A percentile compares a stretch with the other conserved stretches of the same genome.
Conservation (phyloP, 2,329 filamentous ascomycete species). For the Tolypocladium inflatum region DNA sequence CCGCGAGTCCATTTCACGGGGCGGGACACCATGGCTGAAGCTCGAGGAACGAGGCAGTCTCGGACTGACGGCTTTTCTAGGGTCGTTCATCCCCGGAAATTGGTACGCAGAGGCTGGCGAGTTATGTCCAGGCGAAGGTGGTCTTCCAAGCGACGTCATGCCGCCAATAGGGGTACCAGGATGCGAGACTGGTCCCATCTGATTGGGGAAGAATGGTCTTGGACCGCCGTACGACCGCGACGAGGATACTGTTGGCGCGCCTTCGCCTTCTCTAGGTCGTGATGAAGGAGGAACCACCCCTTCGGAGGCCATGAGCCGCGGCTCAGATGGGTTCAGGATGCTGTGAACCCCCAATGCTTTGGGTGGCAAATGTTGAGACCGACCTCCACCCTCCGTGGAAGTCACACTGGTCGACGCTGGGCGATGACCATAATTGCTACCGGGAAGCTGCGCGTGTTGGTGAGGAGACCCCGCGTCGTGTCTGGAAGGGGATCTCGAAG, state of each 20-base stretch:
- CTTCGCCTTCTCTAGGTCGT: conserved; percentile 8
- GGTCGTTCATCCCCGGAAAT: conserved; percentile 18
- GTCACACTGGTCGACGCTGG: conserved; percentile 12
- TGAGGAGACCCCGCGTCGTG: conserved; percentile 18
- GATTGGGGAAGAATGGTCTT: conserved; percentile 15
- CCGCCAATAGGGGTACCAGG: conserved; percentile 20
- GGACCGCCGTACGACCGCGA: conserved; percentile 10
- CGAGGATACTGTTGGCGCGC: conserved; percentile 9
- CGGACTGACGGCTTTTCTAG: conserved; percentile 21
- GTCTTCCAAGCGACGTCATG: conserved; percentile 15
- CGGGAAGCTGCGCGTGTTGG: conserved; percentile 9
- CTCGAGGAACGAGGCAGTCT: conserved; percentile 18
- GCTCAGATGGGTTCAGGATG: conserved; percentile 27
- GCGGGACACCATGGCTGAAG: conserved; percentile 13
- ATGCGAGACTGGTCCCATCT: conserved; percentile 21
- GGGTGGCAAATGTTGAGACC: conserved; percentile 13
- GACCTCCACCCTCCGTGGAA: conserved; percentile 12
- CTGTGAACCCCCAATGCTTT: conserved; percentile 25
- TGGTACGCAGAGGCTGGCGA: conserved; percentile 20
- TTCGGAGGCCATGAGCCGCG: conserved; percentile 11
- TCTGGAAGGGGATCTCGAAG: conserved; percentile 33
- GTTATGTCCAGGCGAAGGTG: conserved; percentile 19
- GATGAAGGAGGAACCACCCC: conserved; percentile 6
- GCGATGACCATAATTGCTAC: conserved; percentile 12
- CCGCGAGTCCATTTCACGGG: conserved; percentile 14